Base-by-base conservation (phyloP, 2,329 filamentous ascomycete genomes). In the Aspergillus pseudoviridinutans region DNA sequence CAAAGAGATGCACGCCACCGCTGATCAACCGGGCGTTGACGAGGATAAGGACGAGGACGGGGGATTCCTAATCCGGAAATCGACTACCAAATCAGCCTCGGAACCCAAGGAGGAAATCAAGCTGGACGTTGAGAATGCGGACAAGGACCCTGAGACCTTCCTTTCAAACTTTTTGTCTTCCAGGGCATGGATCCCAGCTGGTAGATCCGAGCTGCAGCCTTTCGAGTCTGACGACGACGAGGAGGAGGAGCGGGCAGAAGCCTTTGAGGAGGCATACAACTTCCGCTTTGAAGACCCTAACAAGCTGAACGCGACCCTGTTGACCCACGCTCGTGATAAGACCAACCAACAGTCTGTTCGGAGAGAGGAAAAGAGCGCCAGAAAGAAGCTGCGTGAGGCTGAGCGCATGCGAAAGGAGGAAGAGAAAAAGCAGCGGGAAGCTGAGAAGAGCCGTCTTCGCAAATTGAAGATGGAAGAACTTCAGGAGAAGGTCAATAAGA, bases 131-230 rank as follows among this genome's bases (percentile, higher is more conserved):
- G 81, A 85, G 50, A 83, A 84, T 58, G 92, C 94, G 41, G 90
- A 96, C 68, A 89, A 91, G 72, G 87, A 99, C 70, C 94, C 93
- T 0, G 93, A 97, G 69, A 88, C 84, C 0, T 99, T 91, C 72
- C 79, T 99, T n/a, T 93, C 91, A 55, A 96, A 97, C 74, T 99
- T 96, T 77, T 85, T 99, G 84, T 84, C 89, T n/a, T 84, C 92
- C 7, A 87, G 92, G 58, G 93, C 92, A 17, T 99, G 94, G 94
- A 84, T 93, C 6, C 85, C 89, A 0, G 83, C 84, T 9, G 85
- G 84, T 53, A 81, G 80, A 46, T 80, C 84, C 24, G 83, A 83
- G 46, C 92, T 90, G 75, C 82, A 92, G 66, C 90, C 92, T 0
- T 89, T 99, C 57, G 91, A 97, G 70, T 96, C 92, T 0, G 94